phyloP scores from a whole-genome alignment of 495 filamentous ascomycete species.

The Clohesyomyces aquaticus region DNA sequence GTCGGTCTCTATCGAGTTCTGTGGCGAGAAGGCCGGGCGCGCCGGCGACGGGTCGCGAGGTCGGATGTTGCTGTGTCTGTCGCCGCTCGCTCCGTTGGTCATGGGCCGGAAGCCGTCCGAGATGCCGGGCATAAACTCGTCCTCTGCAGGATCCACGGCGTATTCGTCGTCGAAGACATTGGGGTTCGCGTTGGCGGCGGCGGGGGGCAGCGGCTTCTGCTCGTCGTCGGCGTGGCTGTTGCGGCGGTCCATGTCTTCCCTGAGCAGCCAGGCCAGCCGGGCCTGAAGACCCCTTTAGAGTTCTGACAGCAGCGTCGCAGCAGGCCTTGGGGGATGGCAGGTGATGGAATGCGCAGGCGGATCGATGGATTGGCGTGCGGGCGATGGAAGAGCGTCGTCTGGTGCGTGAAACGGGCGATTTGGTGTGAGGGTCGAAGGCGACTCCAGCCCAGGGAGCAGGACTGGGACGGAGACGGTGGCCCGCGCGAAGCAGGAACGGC shows the following conservation, averaged over 20 bases:
- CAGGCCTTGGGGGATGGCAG: not conserved
- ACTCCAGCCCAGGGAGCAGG: conserved; percentile 1
- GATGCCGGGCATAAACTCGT: conserved; percentile 35
- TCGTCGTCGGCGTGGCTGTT: conserved; percentile 30
- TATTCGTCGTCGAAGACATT: conserved; percentile 51
- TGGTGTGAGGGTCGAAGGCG: conserved; percentile 13
- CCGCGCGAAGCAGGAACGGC: conserved; percentile 22
- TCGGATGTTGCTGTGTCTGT: conserved; percentile 7
- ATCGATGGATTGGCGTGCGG: conserved; percentile 11
- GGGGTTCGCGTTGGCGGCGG: conserved; percentile 41
- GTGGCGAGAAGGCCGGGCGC: conserved; percentile 12
- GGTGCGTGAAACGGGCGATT: conserved; percentile 21
- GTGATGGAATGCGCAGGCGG: conserved; percentile 9
- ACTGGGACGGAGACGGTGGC: conserved; percentile 20
- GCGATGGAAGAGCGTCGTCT: conserved; percentile 10
- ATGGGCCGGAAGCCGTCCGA: conserved; percentile 45
- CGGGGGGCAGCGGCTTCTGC: conserved; percentile 6
- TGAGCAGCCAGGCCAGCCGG: conserved; percentile 16
- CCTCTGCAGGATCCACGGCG: conserved; percentile 44
- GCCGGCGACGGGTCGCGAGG: conserved; percentile 13
- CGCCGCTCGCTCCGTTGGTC: conserved; percentile 1
- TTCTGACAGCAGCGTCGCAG: conserved; percentile 11
- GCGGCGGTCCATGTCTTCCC: conserved; percentile 40
- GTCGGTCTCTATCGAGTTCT: conserved; percentile 22
- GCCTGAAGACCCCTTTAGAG: conserved; percentile 13